Conservation (phyloP, 108 stramenopile species). For the Skeletonema potamos region DNA sequence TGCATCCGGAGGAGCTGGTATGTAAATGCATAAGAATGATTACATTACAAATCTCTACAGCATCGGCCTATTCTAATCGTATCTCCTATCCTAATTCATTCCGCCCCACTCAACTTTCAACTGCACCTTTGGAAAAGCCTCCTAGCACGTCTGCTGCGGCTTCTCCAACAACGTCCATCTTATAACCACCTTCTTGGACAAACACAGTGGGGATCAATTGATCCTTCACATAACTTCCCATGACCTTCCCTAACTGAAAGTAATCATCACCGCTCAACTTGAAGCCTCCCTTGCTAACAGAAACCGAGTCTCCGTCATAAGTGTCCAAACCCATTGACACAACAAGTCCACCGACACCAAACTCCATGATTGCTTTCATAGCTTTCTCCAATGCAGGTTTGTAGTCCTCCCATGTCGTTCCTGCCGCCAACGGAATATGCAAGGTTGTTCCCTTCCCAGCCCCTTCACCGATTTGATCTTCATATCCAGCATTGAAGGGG, state of each 20-base stretch:
- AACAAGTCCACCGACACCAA: slow-evolving; percentile 56
- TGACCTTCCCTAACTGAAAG: slow-evolving; percentile 51
- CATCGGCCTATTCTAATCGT: neutral
- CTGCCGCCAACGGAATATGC: slow-evolving; percentile 69
- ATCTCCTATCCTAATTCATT: neutral
- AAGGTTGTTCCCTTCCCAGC: slow-evolving; percentile 53
- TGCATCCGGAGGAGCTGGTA: slow-evolving; percentile 45
- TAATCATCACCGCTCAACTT: slow-evolving; percentile 59
- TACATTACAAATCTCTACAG: neutral
- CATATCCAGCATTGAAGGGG: slow-evolving; percentile 81
- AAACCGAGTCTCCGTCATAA: slow-evolving; percentile 65
- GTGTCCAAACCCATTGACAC: slow-evolving; percentile 83
- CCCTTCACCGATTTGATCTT: slow-evolving; percentile 67
- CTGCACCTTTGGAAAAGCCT: slow-evolving; percentile 32
- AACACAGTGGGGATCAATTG: slow-evolving; percentile 51
- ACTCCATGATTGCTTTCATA: slow-evolving; percentile 47
- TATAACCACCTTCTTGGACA: slow-evolving; percentile 83
- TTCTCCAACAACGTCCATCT: slow-evolving; percentile 67
- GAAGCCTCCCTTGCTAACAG: slow-evolving; percentile 72
- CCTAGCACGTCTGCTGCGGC: slow-evolving; percentile 74
- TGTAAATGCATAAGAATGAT: slow-evolving; percentile 3
- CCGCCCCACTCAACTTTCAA: neutral
- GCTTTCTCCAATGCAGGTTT: slow-evolving; percentile 48
- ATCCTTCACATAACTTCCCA: slow-evolving; percentile 39
- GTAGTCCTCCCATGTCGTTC: slow-evolving; percentile 68